Base-by-base conservation (phyloP, 192 early-diverging fungal genomes). In the Mortierella antarctica region DNA sequence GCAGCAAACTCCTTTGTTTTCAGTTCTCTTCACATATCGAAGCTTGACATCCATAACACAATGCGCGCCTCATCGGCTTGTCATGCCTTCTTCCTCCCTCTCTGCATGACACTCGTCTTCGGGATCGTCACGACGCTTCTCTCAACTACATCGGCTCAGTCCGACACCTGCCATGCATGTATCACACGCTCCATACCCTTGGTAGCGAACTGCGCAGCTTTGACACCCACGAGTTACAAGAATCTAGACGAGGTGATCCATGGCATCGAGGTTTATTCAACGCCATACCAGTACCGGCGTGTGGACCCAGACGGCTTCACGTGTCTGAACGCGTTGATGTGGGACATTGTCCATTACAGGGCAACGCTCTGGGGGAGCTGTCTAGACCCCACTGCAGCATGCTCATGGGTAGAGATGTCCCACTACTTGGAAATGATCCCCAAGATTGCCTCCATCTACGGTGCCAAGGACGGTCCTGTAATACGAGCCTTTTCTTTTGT, bases 401-500 rank as follows among this genome's bases (percentile, higher is more conserved):
- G 74, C 51, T 17, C 67, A 13, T 77, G 74, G 74, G 5, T 39
- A 8, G 74, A 77, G 61, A 77, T 77, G 74, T 65, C 70, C 62
- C 66, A 69, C 2, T 77, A 70, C 21, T n/a, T 77, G 53, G 39
- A 31, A 47, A 77, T 77, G 15, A 63, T 77, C 39, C 61, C 74
- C 15, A 68, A 56, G 46, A 64, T 70, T 40, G 70, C 77, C 0
- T 57, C 70, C 0, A 39, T 71, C 21, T 80, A 80, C 62, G 77
- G 77, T 17, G 65, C 23, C 10, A n/a, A 31, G 20, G 67, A 67
- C 60, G 65, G 65, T 45, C 77, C 77, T 15, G 77, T 72, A 64
- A 71, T 1, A 71, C 61, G 17, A 0, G 23, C 54, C 54, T 42
- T 49, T 57, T 57, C 49, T 52, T 49, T 31, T 54, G 20, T 8